Evolutionary conservation across 768 basidiomycete species (phyloP), one percentile per base, ranked within the genome.

Genomic region (Suillus brevipes): DNA sequence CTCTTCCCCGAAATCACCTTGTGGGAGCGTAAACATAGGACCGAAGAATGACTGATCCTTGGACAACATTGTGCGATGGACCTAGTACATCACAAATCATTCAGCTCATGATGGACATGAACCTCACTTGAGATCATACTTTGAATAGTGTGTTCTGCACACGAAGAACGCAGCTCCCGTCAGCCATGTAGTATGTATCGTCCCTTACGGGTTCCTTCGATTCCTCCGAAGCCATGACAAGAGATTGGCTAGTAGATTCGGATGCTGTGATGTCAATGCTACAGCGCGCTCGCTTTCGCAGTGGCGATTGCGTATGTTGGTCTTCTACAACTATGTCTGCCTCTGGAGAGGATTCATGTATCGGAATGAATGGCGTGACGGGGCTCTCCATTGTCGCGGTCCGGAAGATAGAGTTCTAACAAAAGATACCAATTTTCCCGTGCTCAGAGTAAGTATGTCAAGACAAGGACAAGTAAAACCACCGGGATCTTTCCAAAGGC

Each of bases 61-160:
- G 23, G 87, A 86, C 63, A 91, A 72, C 58, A 86, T 82, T 40
- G 85, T 81, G 36, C 85, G 79, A 73, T 89, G 87, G 10, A 89
- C 82, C 87, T 89, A 50, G 25, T 16, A 69, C 47, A 62, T 42
- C 14, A 28, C 16, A 23, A 25, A 59, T 65, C 34, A 66, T 59
- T 67, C 61, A 56, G 49, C 16, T 34, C 16, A n/a, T 47, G 34
- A 36, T 36, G 45, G 38, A 36, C 40, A 62, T 23, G 43, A 62
- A 20, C 25, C 38, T 43, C 37, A 43, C n/a, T 55, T n/a, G 23
- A 45, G 55, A 61, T 76, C 84, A 38, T 67, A 89, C 90, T 70
- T 89, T 90, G 76, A 92, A 92, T 63, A 92, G 73, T 12, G 83
- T 86, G 69, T 87, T 82, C 65, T 84, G 82, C 14, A 91, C 85